phyloP scores from a whole-genome alignment of 2,329 filamentous ascomycete species.

The Microdochium bolleyi region DNA sequence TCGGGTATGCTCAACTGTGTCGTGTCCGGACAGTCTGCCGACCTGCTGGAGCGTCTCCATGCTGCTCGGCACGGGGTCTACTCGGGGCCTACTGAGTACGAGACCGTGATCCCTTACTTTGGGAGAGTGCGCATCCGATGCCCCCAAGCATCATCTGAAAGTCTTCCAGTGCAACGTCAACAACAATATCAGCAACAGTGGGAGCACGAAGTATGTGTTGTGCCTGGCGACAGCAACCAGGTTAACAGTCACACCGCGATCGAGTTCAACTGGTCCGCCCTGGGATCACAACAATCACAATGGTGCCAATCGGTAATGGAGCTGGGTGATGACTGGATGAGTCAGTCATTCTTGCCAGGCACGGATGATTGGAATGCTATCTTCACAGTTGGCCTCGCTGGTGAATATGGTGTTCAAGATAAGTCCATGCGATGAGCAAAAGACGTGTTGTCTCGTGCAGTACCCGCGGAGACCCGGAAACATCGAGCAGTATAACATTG shows the following conservation, averaged over 20 bases:
- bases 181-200: neutral
- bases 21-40: conserved; percentile 31
- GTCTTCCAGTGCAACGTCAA: neutral
- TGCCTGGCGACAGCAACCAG: neutral
- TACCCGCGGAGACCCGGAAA: too few relatives aligned
- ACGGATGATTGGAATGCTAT: neutral
- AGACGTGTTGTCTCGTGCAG: too few relatives aligned
- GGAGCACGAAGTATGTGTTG: neutral
- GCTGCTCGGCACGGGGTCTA: conserved; percentile 13
- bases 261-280: neutral
- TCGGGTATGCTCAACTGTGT: conserved; percentile 24
- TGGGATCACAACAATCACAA: neutral
- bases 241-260: neutral
- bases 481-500: too few relatives aligned
- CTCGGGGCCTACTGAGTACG: conserved; percentile 17
- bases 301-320: neutral
- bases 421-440: too few relatives aligned
- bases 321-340: neutral
- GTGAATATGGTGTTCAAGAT: too few relatives aligned
- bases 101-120: conserved; percentile 35
- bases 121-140: conserved; percentile 20
- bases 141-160: neutral
- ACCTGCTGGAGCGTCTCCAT: conserved; percentile 29
- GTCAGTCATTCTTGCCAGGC: neutral
- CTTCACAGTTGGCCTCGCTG: neutral